Percentiles rank a stretch among this genome's conserved stretches.
phyloP scores from a whole-genome alignment of 495 filamentous ascomycete genomes.

The Terfezia claveryi region DNA sequence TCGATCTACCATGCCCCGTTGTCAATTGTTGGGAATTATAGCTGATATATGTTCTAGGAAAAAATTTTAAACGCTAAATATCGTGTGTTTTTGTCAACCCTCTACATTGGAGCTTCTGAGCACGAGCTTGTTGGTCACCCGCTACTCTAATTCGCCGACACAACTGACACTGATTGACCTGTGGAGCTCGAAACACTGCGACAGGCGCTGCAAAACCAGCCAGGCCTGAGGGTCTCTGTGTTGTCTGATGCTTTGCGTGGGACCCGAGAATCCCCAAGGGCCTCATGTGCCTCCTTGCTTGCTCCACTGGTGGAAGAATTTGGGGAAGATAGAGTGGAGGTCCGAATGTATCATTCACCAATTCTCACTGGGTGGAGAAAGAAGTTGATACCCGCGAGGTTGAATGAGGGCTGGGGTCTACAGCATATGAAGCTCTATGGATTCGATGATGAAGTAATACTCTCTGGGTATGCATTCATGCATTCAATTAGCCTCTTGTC shows the following conservation, averaged over 20 bases:
- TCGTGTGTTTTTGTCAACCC: slow-evolving; percentile 73
- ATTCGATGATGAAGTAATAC: slow-evolving; percentile 82
- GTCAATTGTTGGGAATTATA: slow-evolving; percentile 5
- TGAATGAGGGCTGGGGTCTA: slow-evolving; percentile 96
- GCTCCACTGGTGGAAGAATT: slow-evolving; percentile 61
- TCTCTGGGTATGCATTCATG: slow-evolving; percentile 47
- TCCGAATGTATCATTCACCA: slow-evolving; percentile 94
- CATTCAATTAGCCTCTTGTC: not conserved
- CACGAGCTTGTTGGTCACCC: slow-evolving; percentile 47
- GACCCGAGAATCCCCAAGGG: slow-evolving; percentile 68
- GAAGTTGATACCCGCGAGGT: slow-evolving; percentile 56
- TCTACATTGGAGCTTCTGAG: slow-evolving; percentile 92
- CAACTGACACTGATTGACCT: slow-evolving; percentile 2
- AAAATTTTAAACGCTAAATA: slow-evolving; percentile 61
- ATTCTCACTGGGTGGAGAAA: slow-evolving; percentile 79
- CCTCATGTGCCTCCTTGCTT: slow-evolving; percentile 78
- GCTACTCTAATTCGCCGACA: not conserved
- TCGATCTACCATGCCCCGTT: not conserved
- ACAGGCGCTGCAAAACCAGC: slow-evolving; percentile 48
- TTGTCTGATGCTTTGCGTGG: slow-evolving; percentile 84
- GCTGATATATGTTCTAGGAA: slow-evolving; percentile 25
- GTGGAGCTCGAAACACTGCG: slow-evolving; percentile 50
- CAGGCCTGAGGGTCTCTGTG: slow-evolving; percentile 63
- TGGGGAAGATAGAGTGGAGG: slow-evolving; percentile 66
- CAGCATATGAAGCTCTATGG: slow-evolving; percentile 99